phyloP scores from a whole-genome alignment of 257 asterid species.

The Jacaranda copaia region DNA sequence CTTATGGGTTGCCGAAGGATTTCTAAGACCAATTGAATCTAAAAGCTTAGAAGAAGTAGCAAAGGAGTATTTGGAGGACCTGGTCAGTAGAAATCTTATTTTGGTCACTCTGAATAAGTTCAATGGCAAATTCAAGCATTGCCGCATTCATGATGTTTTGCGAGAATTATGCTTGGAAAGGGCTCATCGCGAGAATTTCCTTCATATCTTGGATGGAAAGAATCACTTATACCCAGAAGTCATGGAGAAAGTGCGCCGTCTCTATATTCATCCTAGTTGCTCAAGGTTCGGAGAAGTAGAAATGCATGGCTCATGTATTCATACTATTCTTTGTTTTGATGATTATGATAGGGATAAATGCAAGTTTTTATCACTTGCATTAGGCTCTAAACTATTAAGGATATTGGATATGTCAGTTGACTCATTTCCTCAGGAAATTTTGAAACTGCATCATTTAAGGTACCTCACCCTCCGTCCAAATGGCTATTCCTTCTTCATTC shows the following conservation, averaged over 20 bases:
- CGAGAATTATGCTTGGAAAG: conserved; percentile 23
- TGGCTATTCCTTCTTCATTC: not conserved
- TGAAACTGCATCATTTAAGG: conserved; percentile 4
- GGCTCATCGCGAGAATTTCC: not conserved
- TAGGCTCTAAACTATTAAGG: not conserved
- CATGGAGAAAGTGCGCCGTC: not conserved
- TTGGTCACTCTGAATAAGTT: conserved; percentile 3
- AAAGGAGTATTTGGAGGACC: conserved; percentile 24
- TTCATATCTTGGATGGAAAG: not conserved
- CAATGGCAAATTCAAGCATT: not conserved
- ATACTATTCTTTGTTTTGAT: not conserved
- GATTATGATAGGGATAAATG: not conserved
- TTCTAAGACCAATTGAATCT: not conserved
- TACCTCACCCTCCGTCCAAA: not conserved
- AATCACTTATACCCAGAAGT: not conserved
- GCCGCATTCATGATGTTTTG: conserved; percentile 31
- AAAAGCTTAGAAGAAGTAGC: conserved; percentile 31
- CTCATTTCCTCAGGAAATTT: not conserved
- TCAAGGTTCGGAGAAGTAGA: too few species aligned
- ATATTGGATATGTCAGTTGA: not conserved
- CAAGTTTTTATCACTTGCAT: not conserved
- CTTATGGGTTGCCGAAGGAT: conserved; percentile 36
- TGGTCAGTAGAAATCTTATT: conserved; percentile 30
- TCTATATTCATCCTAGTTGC: not conserved
- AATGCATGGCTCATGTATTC: too few species aligned